Percentiles rank a stretch among this genome's conserved stretches.
These are phyloP conservation scores for Neoboletus brunneissimus DNA, from an alignment of 768 basidiomycete genomes.

Conservation along the genomic window DNA sequence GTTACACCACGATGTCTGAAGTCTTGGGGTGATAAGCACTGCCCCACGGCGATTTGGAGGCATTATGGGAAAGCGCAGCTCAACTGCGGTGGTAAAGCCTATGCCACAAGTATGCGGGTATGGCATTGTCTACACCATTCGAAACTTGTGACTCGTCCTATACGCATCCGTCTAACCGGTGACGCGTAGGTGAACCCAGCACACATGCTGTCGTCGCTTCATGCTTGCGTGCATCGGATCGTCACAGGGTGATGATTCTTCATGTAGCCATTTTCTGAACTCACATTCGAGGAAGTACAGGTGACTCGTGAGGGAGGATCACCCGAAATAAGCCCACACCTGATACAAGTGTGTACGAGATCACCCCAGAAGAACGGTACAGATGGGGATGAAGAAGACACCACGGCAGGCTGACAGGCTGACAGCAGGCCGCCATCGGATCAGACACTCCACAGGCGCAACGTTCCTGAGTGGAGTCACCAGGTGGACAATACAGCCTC, in stretches of 20 bases:
- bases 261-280: background rate
- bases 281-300: background rate
- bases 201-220: background rate
- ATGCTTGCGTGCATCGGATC: background rate
- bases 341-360: background rate
- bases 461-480: background rate
- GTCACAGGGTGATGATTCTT: background rate
- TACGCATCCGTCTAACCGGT: background rate
- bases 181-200: background rate
- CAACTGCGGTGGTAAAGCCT: background rate
- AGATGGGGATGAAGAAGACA: background rate
- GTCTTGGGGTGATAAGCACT: slow-evolving; percentile 1
- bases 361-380: background rate
- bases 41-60: background rate
- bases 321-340: background rate
- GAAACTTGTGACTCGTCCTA: background rate
- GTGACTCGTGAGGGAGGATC: too few species aligned
- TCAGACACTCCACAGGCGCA: background rate
- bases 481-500: background rate
- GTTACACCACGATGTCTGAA: background rate
- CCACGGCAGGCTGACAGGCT: background rate
- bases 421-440: background rate
- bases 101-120: background rate
- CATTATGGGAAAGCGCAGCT: background rate
- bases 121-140: background rate